Conservation (phyloP, 1,284 basidiomycete genomes). For the Bondarzewia mesenterica region DNA sequence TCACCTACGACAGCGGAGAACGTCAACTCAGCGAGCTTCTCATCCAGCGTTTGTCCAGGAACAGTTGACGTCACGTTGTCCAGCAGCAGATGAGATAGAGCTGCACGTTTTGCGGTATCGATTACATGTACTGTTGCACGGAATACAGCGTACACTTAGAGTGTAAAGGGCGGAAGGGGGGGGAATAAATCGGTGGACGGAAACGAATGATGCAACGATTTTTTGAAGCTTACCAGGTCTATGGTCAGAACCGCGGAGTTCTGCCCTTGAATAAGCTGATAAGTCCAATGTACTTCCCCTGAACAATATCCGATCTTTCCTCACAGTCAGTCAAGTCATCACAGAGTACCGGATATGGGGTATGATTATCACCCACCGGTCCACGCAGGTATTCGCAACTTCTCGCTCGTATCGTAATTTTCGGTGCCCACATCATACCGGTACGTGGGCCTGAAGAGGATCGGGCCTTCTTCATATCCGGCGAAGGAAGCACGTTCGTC, state of each 20-base stretch:
- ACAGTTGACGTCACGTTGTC: slow-evolving; percentile 51
- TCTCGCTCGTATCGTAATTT: slow-evolving; percentile 92
- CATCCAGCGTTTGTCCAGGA: slow-evolving; percentile 61
- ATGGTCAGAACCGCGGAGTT: slow-evolving; percentile 88
- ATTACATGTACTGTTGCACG: slow-evolving; percentile 71
- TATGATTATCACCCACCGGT: slow-evolving; percentile 51
- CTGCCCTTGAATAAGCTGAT: slow-evolving; percentile 64
- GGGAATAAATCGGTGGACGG: neutral
- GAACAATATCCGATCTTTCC: slow-evolving; percentile 83
- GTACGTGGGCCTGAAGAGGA: slow-evolving; percentile 87
- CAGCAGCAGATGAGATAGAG: slow-evolving; percentile 62
- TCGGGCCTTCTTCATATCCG: slow-evolving; percentile 83
- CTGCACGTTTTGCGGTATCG: slow-evolving; percentile 67
- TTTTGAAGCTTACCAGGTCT: slow-evolving; percentile 62
- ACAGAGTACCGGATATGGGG: neutral
- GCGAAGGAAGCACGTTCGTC: slow-evolving; percentile 66
- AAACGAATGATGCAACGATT: neutral
- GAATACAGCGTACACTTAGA: slow-evolving; percentile 81
- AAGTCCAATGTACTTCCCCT: slow-evolving; percentile 64
- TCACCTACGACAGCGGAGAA: slow-evolving; percentile 30
- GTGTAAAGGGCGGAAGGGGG: neutral
- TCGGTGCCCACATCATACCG: slow-evolving; percentile 81
- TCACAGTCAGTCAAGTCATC: neutral
- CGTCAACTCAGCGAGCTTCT: slow-evolving; percentile 50
- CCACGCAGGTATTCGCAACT: slow-evolving; percentile 95